These are phyloP conservation scores for Diplogelasinospora grovesii DNA, from an alignment of 495 filamentous ascomycete genomes.

Conservation along the genomic window DNA sequence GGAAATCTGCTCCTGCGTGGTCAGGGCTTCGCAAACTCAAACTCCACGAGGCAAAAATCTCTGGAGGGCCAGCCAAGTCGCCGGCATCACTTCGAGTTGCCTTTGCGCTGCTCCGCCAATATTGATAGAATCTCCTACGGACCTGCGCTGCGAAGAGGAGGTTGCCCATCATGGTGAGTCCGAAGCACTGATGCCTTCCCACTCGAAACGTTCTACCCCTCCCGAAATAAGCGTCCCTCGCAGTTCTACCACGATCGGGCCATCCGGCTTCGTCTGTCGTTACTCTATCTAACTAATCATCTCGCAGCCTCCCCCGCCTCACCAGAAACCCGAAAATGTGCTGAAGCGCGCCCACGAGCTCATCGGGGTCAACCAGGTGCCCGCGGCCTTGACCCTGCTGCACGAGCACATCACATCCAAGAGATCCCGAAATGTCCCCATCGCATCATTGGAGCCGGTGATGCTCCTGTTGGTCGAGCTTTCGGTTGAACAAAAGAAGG, in stretches of 20 bases:
- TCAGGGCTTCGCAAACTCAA: conserved; percentile 25
- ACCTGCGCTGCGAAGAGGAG: conserved; percentile 29
- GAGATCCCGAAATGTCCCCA: conserved; percentile 92
- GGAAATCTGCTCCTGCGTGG: conserved; percentile 17
- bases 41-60: conserved; percentile 31
- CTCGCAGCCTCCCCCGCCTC: conserved; percentile 84
- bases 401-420: conserved; percentile 99
- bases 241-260: neutral
- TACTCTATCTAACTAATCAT: conserved; percentile 8
- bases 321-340: conserved; percentile 98
- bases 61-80: conserved; percentile 27
- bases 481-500: conserved; percentile 92
- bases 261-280: neutral
- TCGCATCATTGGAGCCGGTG: conserved; percentile 92
- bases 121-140: conserved; percentile 20
- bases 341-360: conserved; percentile 97
- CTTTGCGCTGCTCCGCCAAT: conserved; percentile 21
- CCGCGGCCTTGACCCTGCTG: conserved; percentile 85
- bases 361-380: conserved; percentile 89
- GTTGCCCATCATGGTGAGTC: conserved; percentile 38
- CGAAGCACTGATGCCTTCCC: too few species aligned
- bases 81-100: conserved; percentile 24
- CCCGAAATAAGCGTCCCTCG: neutral
- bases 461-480: conserved; percentile 97
- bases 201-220: too few species aligned